phyloP scores from a whole-genome alignment of 768 basidiomycete genomes.

The Mycena pura region DNA sequence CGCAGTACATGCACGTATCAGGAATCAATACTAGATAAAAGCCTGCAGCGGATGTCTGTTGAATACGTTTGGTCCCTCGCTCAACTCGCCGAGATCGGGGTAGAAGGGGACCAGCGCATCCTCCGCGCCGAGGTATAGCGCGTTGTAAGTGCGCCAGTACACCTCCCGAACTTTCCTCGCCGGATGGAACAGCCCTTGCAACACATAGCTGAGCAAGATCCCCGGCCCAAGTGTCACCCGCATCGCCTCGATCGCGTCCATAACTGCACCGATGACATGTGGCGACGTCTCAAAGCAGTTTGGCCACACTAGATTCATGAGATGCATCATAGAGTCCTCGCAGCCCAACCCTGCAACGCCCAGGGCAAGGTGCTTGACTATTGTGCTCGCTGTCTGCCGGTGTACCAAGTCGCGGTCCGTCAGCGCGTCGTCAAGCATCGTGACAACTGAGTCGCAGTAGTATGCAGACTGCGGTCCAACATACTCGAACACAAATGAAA shows the following conservation, averaged over 20 bases:
- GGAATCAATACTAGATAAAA: constrained; percentile 79
- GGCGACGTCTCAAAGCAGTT: constrained; percentile 99
- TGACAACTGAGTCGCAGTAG: constrained; percentile 96
- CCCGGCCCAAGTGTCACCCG: constrained; percentile 95
- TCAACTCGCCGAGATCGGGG: constrained; percentile 88
- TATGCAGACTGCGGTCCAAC: constrained; percentile 96
- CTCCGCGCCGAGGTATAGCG: constrained; percentile 87
- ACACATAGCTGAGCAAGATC: constrained; percentile 86
- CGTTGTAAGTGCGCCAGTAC: constrained; percentile 97
- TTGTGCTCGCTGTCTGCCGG: constrained; percentile 96
- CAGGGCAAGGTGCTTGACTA: constrained; percentile 96
- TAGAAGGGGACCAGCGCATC: constrained; percentile 97
- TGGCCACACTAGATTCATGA: constrained; percentile 99
- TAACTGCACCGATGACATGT: constrained; percentile 96
- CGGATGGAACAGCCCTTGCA: constrained; percentile 97
- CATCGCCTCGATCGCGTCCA: constrained; percentile 99
- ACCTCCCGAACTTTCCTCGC: constrained; percentile 97
- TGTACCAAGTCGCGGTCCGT: constrained; percentile 99
- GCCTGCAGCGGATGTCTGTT: constrained; percentile 85
- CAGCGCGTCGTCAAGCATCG: constrained; percentile 97
- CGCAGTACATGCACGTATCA: not conserved
- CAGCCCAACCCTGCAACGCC: constrained; percentile 97
- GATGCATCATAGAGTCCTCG: constrained; percentile 96
- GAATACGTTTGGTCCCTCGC: constrained; percentile 90
- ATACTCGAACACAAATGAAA: constrained; percentile 99